Evolutionary conservation across 106 monocot genomes (phyloP), one percentile per base, ranked within the genome.

Genomic region (Iris macrosiphon): DNA sequence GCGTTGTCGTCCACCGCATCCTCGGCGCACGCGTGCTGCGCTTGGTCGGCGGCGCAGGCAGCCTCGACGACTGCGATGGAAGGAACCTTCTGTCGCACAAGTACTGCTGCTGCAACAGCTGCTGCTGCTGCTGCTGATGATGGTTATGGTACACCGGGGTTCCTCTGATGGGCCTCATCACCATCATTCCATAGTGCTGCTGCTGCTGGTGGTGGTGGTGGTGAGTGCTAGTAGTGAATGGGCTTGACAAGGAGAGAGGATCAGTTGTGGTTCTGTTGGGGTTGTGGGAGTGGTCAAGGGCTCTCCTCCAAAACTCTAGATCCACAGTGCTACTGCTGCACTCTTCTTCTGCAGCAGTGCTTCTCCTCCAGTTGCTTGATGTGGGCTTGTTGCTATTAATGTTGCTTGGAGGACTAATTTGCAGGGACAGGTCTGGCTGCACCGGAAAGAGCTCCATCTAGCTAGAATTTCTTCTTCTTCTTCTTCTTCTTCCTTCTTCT

Each of bases 331-430:
- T n/a, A n/a, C n/a, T n/a, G n/a, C n/a, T n/a, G n/a, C n/a, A 48
- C 16, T 40, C 49, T 46, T 23, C 29, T 11, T 47, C 22, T n/a
- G n/a, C n/a, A n/a, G n/a, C n/a, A n/a, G n/a, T n/a, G n/a, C n/a
- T n/a, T n/a, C n/a, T n/a, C n/a, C n/a, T n/a, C n/a, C n/a, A n/a
- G n/a, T n/a, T 11, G 22, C 18, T 52, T 16, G 61, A 38, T 29
- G 62, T 54, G 47, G 73, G 62, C 24, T 45, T 56, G 1, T 34
- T 50, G 65, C 38, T 71, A n/a, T n/a, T n/a, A n/a, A n/a, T n/a
- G n/a, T n/a, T n/a, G n/a, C n/a, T n/a, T 32, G 80, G 80, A 33
- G 80, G 80, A 45, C 80, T 71, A 52, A 81, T 81, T 55, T 81
- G 80, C 22, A 81, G 45, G 22, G 80, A 66, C 14, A 81, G 35